Conservation (phyloP, 2,329 filamentous ascomycete genomes). For the Aureobasidium leucospermi region DNA sequence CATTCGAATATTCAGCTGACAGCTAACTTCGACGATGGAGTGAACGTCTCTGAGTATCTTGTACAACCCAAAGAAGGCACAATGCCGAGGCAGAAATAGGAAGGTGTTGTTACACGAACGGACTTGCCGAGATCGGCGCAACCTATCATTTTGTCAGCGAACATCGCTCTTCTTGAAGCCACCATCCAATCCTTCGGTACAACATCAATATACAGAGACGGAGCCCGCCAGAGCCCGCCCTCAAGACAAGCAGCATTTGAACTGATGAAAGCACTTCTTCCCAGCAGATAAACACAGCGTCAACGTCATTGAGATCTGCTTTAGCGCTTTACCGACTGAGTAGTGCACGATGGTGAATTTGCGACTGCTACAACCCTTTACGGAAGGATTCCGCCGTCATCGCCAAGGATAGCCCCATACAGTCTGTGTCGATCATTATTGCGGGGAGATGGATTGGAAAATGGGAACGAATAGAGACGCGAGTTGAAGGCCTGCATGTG, state of each 20-base stretch:
- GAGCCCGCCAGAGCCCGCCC: too few relatives aligned
- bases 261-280: background rate
- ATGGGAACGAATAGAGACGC: slow-evolving; percentile 5
- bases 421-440: slow-evolving; percentile 5
- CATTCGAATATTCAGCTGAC: background rate
- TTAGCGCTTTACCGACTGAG: background rate
- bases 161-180: background rate
- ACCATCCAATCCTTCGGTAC: slow-evolving; percentile 1
- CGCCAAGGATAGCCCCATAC: slow-evolving; percentile 8
- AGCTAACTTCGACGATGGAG: background rate
- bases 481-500: slow-evolving; percentile 4
- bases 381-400: slow-evolving; percentile 9
- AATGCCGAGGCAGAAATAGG: background rate
- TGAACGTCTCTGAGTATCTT: background rate
- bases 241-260: background rate
- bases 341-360: background rate
- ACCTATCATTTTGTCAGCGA: background rate
- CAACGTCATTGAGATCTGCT: background rate
- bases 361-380: background rate
- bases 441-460: background rate
- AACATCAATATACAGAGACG: background rate
- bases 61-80: background rate
- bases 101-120: slow-evolving; percentile 2
- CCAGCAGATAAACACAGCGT: background rate
- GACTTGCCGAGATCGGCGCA: slow-evolving; percentile 7